Evolutionary conservation across 2,329 filamentous ascomycete species (phyloP), one percentile per base, ranked within the genome.

Genomic region (Raffaelea arxii): DNA sequence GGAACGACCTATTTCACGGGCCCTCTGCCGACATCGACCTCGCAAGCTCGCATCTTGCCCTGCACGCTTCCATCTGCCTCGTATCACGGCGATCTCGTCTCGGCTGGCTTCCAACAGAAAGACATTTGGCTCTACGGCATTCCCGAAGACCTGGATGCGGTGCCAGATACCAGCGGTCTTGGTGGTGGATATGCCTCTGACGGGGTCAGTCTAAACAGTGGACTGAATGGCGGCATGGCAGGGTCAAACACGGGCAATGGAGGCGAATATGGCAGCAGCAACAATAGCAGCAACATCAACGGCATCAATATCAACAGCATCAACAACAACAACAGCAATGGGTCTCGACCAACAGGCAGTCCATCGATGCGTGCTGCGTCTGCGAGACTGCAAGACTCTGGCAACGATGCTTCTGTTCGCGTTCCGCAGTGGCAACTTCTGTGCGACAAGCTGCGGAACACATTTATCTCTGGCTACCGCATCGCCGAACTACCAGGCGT

Each of bases 61-160:
- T 80, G 72, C 47, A 86, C 84, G 9, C 61, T 86, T 25, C 84
- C 86, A 11, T 73, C 84, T 3, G 75, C 82, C 2, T 84, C 78
- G n/a, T 74, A 74, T 47, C 70, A 74, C 48, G 85, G 85, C 16
- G 82, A 88, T 43, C 68, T 91, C 23, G 80, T 87, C 21, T 80
- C 83, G 18, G 76, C 85, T 11, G 85, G 84, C 1, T 90, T 90
- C 53, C 72, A 83, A 48, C 79, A 77, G 14, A 80, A 76, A 47
- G 79, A 86, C 22, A 66, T 92, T 5, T 91, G 85, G 84, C 63
- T 91, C 3, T 91, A 91, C 60, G 86, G 86, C 23, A 68, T 91
- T 24, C 86, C 86, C 1, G 79, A 84, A 56, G 79, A 85, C 54
- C 65, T 89, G 19, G 83, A 86, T 58, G 74, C 80, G 21, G 63